phyloP scores from a whole-genome alignment of 352 stramenopile genomes.

The Peronospora belbahrii region DNA sequence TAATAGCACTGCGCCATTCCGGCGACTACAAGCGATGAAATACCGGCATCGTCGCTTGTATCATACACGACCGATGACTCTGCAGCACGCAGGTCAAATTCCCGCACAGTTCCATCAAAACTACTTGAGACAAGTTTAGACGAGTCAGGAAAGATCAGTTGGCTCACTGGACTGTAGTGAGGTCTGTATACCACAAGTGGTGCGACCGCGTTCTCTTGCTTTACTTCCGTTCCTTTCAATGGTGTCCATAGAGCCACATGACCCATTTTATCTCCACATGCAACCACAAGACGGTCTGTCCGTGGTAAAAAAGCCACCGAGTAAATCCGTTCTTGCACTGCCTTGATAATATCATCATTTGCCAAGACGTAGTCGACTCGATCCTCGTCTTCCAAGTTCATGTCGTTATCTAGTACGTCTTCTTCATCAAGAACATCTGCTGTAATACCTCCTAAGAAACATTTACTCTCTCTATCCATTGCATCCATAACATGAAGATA shows the following conservation, averaged over 20 bases:
- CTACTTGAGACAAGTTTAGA: conserved; percentile 59
- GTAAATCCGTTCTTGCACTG: conserved; percentile 64
- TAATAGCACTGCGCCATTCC: conserved; percentile 30
- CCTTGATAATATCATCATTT: conserved; percentile 61
- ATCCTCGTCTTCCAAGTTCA: conserved; percentile 19
- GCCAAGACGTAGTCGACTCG: conserved; percentile 46
- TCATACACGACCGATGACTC: conserved; percentile 53
- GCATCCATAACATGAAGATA: conserved; percentile 21
- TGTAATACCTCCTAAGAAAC: conserved; percentile 36
- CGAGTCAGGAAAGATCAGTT: conserved; percentile 54
- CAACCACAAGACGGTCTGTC: conserved; percentile 49
- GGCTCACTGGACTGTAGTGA: conserved; percentile 53
- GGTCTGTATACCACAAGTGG: conserved; percentile 55
- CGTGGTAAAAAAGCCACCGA: conserved; percentile 70
- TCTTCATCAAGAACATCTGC: conserved; percentile 24
- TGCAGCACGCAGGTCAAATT: conserved; percentile 58
- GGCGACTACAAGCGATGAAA: conserved; percentile 49
- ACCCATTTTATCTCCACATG: conserved; percentile 65
- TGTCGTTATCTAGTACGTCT: conserved; percentile 35
- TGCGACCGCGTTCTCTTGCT: conserved; percentile 9
- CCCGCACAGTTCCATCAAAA: conserved; percentile 58
- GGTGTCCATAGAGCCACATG: conserved; percentile 65
- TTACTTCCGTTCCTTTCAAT: conserved; percentile 3
- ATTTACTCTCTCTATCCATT: conserved; percentile 25
- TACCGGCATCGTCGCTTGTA: conserved; percentile 30